phyloP scores from a whole-genome alignment of 179 eudicot genomes.

The Vitellaria paradoxa region DNA sequence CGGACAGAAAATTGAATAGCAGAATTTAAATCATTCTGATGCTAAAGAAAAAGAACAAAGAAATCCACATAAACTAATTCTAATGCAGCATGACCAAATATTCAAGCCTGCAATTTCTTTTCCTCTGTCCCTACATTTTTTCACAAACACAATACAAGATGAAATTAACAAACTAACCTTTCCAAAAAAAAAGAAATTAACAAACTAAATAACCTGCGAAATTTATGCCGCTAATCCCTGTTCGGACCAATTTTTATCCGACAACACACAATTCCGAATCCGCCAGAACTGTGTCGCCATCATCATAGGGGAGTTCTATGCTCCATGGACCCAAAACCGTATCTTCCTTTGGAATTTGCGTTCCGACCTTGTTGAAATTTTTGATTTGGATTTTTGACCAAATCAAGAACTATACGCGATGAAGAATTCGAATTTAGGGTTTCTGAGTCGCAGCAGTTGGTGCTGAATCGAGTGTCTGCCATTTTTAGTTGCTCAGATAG shows the following conservation, averaged over 20 bases:
- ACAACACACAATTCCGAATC: conserved; percentile 46
- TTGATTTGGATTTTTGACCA: too few species aligned
- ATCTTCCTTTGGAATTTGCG: conserved; percentile 5
- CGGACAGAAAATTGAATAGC: not conserved
- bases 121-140: conserved; percentile 2
- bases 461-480: not conserved
- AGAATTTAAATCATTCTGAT: not conserved
- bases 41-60: conserved; percentile 5
- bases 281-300: not conserved
- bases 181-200: too few species aligned
- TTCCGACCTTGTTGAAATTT: not conserved
- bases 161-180: conserved; percentile 6
- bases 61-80: not conserved
- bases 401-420: not conserved
- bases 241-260: conserved; percentile 37
- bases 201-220: conserved; percentile 38
- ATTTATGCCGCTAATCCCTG: conserved; percentile 36
- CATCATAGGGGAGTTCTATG: not conserved
- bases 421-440: conserved; percentile 11
- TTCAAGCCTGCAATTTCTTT: not conserved
- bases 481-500: not conserved
- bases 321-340: not conserved
- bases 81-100: not conserved
- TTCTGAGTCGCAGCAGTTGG: not conserved
- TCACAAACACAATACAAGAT: not conserved